Base-by-base conservation (phyloP, 2,329 filamentous ascomycete species). In the Talaromyces sp. region DNA sequence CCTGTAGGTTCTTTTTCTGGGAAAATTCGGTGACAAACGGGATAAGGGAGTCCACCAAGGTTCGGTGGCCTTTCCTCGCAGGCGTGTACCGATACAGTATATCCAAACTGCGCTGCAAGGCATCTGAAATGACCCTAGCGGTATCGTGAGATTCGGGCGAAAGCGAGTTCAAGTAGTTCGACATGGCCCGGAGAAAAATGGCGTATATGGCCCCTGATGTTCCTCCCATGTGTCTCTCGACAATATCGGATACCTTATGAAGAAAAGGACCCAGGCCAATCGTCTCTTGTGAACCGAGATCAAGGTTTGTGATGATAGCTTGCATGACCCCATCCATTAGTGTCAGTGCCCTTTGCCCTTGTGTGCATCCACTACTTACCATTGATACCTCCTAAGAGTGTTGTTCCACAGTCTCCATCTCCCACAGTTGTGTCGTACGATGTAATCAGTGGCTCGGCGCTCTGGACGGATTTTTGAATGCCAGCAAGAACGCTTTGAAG, bases 371-470 rank as follows among this genome's bases (percentile, higher is more conserved):
- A n/a, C 69, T 32, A 10, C 49, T 27, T 54, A 3, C 72, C 71
- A 55, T 80, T 72, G 2, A 83, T 83, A 0, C 83, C 83, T 0
- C 79, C 81, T 72, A 82, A 81, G 58, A 86, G 75, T 2, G 82
- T 84, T 68, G 89, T 84, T 41, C 86, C 86, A 68, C 86, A 89
- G 72, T 88, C 86, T 11, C 86, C 86, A 66, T 88, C 86, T 38
- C 85, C 85, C 80, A 87, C 84, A 53, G 85, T 70, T 4, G 82
- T 85, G 69, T 88, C 85, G 81, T 83, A 87, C 62, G 76, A 81
- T 0, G 86, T 88, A 50, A 88, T 74, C 60, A 87, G 82, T 0
- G 85, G 84, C 14, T 46, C 43, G n/a, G 43, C 43, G 3, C 4
- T 46, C 21, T 46, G 19, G 3, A 46, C 43, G 11, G 19, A 46